phyloP scores from a whole-genome alignment of 202 grass and related monocot species.

The Schoenoplectus triqueter region DNA sequence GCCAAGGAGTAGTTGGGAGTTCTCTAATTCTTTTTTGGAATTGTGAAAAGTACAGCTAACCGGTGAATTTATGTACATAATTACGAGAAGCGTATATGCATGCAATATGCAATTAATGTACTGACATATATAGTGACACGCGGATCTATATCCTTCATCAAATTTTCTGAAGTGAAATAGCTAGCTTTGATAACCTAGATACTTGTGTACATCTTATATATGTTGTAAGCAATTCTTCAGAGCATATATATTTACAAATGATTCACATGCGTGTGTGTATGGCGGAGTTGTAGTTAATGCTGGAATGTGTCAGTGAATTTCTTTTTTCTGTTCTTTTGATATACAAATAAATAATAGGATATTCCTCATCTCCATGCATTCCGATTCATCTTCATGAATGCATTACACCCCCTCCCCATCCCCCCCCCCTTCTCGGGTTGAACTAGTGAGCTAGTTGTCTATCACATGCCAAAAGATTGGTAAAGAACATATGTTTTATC shows the following conservation, averaged over 20 bases:
- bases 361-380: slow-evolving; percentile 41
- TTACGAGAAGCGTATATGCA: slow-evolving; percentile 21
- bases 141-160: slow-evolving; percentile 9
- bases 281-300: slow-evolving; percentile 29
- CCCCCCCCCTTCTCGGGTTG: not conserved
- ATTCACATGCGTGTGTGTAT: slow-evolving; percentile 36
- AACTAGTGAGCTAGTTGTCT: slow-evolving; percentile 27
- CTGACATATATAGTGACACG: not conserved
- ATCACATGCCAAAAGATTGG: slow-evolving; percentile 31
- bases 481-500: not conserved
- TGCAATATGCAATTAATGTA: slow-evolving; percentile 17
- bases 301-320: slow-evolving; percentile 54
- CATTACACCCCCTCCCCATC: not conserved
- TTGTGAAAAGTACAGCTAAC: slow-evolving; percentile 42
- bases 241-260: slow-evolving; percentile 21
- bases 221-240: slow-evolving; percentile 7
- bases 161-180: slow-evolving; percentile 33
- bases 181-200: slow-evolving; percentile 11
- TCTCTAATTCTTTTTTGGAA: slow-evolving; percentile 36
- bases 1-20: slow-evolving; percentile 43
- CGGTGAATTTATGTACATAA: slow-evolving; percentile 39
- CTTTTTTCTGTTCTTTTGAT: slow-evolving; percentile 26
- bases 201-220: not conserved
- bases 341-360: slow-evolving; percentile 16
- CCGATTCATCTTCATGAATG: slow-evolving; percentile 6